Evolutionary conservation across 495 filamentous ascomycete genomes (phyloP).

Genomic region (Geoglossum glabrum): DNA sequence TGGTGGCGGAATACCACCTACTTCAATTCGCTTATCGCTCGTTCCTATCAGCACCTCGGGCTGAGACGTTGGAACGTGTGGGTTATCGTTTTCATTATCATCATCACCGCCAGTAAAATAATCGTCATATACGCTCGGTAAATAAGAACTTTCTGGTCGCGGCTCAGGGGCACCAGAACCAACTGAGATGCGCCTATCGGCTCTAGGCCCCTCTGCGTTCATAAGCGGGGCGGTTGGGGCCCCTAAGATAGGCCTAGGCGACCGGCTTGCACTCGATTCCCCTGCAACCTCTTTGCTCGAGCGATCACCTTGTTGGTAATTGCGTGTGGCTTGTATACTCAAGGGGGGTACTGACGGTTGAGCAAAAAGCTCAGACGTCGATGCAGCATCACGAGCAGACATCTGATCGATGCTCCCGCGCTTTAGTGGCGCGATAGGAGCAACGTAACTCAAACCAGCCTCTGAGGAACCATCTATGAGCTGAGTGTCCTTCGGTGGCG

Average conservation of each 20-base stretch:
- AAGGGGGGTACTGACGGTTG: conserved; percentile 30
- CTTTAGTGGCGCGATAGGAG: conserved; percentile 31
- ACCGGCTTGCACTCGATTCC: conserved; percentile 35
- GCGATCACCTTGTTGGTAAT: conserved; percentile 56
- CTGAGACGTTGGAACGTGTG: background rate
- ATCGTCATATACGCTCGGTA: conserved; percentile 38
- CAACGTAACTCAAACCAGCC: conserved; percentile 5
- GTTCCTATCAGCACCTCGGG: background rate
- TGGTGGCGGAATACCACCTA: background rate
- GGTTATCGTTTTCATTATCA: background rate
- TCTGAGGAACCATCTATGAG: background rate
- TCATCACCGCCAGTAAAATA: conserved; percentile 18
- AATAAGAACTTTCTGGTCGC: conserved; percentile 23
- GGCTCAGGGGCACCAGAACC: background rate
- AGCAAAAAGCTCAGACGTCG: conserved; percentile 11
- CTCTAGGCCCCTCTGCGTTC: background rate
- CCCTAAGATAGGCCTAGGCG: background rate
- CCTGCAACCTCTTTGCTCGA: conserved; percentile 65
- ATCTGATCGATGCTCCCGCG: conserved; percentile 15
- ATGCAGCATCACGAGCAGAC: conserved; percentile 10
- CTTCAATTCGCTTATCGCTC: background rate
- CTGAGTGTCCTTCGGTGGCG: conserved; percentile 23
- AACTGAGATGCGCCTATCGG: conserved; percentile 6
- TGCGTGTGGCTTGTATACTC: conserved; percentile 32
- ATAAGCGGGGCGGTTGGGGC: background rate